Conservation (phyloP, 352 stramenopile species). For the Halophytophthora batemanensis region DNA sequence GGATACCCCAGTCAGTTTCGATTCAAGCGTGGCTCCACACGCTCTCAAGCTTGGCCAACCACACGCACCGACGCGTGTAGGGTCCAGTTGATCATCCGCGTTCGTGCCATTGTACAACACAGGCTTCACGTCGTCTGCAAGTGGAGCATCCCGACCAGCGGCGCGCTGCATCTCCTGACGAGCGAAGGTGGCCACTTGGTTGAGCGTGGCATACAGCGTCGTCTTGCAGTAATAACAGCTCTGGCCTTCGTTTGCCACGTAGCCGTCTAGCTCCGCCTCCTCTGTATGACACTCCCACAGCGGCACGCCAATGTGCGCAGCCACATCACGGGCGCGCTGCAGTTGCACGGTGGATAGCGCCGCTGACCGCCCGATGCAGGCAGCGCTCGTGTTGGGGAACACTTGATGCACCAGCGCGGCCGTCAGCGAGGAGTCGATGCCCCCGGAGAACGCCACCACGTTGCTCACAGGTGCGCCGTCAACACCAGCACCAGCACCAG, state of each 20-base stretch:
- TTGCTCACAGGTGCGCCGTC: constrained; percentile 38
- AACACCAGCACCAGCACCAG: background rate
- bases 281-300: constrained; percentile 86
- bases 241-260: constrained; percentile 93
- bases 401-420: constrained; percentile 87
- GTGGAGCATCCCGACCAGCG: background rate
- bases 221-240: constrained; percentile 98
- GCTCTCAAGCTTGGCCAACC: constrained; percentile 1
- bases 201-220: constrained; percentile 94
- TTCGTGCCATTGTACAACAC: constrained; percentile 98
- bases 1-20: background rate
- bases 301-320: constrained; percentile 83
- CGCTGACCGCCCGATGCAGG: constrained; percentile 92
- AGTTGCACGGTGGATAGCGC: constrained; percentile 89
- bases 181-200: constrained; percentile 79
- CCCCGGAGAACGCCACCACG: constrained; percentile 92
- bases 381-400: constrained; percentile 75
- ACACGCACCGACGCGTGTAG: constrained; percentile 77
- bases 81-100: constrained; percentile 91
- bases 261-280: constrained; percentile 83
- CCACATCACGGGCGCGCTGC: constrained; percentile 82
- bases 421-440: constrained; percentile 95
- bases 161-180: constrained; percentile 24
- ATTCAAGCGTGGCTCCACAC: constrained; percentile 3
- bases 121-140: constrained; percentile 12